Evolutionary conservation across 1,284 basidiomycete species (phyloP).

Genomic region (Schizopora paradoxa): DNA sequence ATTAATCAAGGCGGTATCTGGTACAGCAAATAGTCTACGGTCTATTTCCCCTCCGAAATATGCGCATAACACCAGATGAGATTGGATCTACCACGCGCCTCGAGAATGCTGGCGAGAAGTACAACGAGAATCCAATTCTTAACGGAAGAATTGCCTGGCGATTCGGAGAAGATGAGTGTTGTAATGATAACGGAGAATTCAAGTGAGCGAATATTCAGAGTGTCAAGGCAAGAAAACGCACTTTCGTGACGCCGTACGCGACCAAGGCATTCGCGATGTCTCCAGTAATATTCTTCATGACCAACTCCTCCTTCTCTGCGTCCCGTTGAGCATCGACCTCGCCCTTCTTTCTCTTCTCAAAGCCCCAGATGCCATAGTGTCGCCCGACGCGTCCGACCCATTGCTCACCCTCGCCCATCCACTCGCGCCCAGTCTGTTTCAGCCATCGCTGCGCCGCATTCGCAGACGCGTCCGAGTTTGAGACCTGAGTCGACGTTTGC

Average conservation of each 20-base stretch:
- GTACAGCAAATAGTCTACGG: background rate
- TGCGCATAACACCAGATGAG: slow-evolving; percentile 23
- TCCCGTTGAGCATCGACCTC: slow-evolving; percentile 15
- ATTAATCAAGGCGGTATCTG: too few species aligned
- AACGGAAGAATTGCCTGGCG: slow-evolving; percentile 70
- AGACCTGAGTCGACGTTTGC: slow-evolving; percentile 6
- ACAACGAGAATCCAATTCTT: slow-evolving; percentile 71
- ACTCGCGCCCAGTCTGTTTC: slow-evolving; percentile 39
- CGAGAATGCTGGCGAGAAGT: slow-evolving; percentile 72
- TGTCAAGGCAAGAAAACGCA: slow-evolving; percentile 25
- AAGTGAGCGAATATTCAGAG: slow-evolving; percentile 13
- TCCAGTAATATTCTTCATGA: slow-evolving; percentile 43
- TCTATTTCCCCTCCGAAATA: slow-evolving; percentile 22
- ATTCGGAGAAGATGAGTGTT: background rate
- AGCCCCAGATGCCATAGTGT: slow-evolving; percentile 80
- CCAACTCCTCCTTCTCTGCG: slow-evolving; percentile 21
- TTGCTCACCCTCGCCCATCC: slow-evolving; percentile 70
- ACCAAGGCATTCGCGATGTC: slow-evolving; percentile 75
- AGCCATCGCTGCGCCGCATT: slow-evolving; percentile 32
- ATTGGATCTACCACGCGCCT: slow-evolving; percentile 59
- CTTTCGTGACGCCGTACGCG: slow-evolving; percentile 84
- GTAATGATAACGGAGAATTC: background rate
- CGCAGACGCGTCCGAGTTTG: slow-evolving; percentile 2
- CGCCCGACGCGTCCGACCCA: slow-evolving; percentile 71
- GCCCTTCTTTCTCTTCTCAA: slow-evolving; percentile 46